Evolutionary conservation across 73 alveolate genomes (phyloP), one percentile per base, ranked within the genome.

Genomic region (Blepharisma japonicum): DNA sequence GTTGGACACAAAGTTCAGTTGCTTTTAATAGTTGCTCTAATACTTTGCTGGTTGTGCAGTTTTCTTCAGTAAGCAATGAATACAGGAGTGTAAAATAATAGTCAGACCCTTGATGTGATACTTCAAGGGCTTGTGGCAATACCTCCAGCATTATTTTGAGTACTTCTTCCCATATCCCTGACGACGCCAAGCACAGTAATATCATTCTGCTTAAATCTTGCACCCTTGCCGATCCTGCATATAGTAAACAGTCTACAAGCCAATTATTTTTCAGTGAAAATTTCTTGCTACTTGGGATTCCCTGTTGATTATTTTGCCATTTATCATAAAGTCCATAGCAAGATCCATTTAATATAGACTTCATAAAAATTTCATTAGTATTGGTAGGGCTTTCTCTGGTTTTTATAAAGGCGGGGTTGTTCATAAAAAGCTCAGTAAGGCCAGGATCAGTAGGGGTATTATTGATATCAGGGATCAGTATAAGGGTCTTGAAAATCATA

Each of bases 401-500:
- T 25, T 61, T 61, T 25, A 61, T 20, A 20, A 61, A 25, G 11
- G 74, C 74, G 0, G 74, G 74, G 74, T 61, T 61, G 74, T 5
- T 61, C 0, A 61, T 18, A 25, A 61, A 61, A 39, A 61, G 23
- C 3, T 61, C 74, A 20, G 14, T 5, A 9, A 25, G 38, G 0
- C 18, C 39, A 8, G 74, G 74, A 39, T 61, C 74, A 61, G 38
- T 14, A 0, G 38, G 49, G 23, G 2, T 14, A 18, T n/a, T 14
- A 5, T 18, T 5, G 4, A 39, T 14, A 11, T 18, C 66, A 14
- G 74, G 47, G 2, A 14, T 61, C 5, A 61, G 46, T 1, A 61
- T 25, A 20, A 61, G 74, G 74, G 74, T 61, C 23, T 61, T 61
- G 46, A 61, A 61, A 61, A 61, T 61, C 74, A 61, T 61, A 48